These are phyloP conservation scores for Rickenella mellea DNA, from an alignment of 768 basidiomycete species.

Conservation along the genomic window DNA sequence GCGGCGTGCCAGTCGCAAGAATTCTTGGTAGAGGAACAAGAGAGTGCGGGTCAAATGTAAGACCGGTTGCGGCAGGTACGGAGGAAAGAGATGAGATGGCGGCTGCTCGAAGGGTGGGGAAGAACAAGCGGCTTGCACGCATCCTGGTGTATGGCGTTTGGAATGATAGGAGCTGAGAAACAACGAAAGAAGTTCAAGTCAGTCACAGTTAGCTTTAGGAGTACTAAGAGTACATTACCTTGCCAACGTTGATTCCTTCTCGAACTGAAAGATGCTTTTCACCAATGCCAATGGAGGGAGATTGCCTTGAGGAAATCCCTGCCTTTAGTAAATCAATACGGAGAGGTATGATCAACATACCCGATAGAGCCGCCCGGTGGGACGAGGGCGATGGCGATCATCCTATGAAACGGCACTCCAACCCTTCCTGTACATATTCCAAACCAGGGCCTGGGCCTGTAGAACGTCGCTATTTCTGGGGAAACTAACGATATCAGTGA, in stretches of 20 bases:
- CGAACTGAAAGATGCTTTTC: conserved; percentile 82
- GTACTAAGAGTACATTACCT: conserved; percentile 89
- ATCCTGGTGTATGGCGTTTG: conserved; percentile 75
- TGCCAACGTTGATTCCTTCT: conserved; percentile 83
- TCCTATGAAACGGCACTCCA: conserved; percentile 95
- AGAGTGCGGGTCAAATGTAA: conserved; percentile 84
- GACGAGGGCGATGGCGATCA: conserved; percentile 76
- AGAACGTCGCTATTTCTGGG: conserved; percentile 74
- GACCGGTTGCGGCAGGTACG: too few species aligned
- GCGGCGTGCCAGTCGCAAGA: conserved; percentile 70
- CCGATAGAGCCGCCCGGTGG: conserved; percentile 88
- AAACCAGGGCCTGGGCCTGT: conserved; percentile 72
- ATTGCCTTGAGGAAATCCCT: conserved; percentile 76
- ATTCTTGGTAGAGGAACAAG: conserved; percentile 56
- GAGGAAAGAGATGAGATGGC: conserved; percentile 34
- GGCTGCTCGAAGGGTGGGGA: conserved; percentile 23
- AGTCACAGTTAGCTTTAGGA: conserved; percentile 80
- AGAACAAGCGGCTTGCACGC: conserved; percentile 58
- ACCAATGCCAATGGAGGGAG: conserved; percentile 69
- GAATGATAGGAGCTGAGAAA: conserved; percentile 74
- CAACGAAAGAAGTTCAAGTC: too few species aligned
- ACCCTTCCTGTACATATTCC: conserved; percentile 88
- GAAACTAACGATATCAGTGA: too few species aligned
- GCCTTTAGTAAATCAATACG: conserved; percentile 22
- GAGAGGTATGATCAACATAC: conserved; percentile 29